Base-by-base conservation (phyloP, 2,329 filamentous ascomycete species). In the Pseudocercospora eumusae region DNA sequence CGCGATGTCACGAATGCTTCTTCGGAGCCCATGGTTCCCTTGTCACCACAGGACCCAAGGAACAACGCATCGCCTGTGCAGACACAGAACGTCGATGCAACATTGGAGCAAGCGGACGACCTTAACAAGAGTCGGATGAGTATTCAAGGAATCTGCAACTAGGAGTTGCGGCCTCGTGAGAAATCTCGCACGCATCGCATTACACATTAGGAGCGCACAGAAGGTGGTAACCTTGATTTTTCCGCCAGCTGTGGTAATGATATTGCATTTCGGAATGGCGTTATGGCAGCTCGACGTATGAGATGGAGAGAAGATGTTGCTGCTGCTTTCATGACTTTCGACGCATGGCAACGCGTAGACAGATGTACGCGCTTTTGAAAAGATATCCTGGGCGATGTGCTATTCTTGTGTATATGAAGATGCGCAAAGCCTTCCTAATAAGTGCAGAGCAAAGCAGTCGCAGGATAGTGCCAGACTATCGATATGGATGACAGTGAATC, bases 1-100 rank as follows among this genome's bases (percentile, higher is more conserved):
- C 61, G 66, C 20, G 65, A 72, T 47, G 71, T 71, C 11, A 65
- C 65, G 3, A 47, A 61, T 3, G 57, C 59, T 13, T 53, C 58
- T 23, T 36, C 61, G 11, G 68, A 71, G 23, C 65, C 69, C 5
- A 69, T 70, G 63, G 62, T 64, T 45, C 62, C 64, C 42, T 44
- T 72, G n/a, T 67, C 67, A 28, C 68, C 65, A 0, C 59, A 66
- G 27, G 66, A 71, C 42, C 56, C 63, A 20, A 62, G 69, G 25
- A 68, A 66, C 60, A 71, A 71, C 47, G 28, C 61, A 6, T 64
- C 63, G 21, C 66, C 67, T 20, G 27, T 62, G 18, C 52, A 56
- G 21, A 49, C 45, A n/a, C 59, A 55, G 13, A 45, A 52, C 49
- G 36, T 36, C 21, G 57, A 52, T 33, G 49, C 20, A 36, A 49